These are phyloP conservation scores for Aquilaria sinensis DNA, from an alignment of 345 rosid species.

Conservation along the genomic window DNA sequence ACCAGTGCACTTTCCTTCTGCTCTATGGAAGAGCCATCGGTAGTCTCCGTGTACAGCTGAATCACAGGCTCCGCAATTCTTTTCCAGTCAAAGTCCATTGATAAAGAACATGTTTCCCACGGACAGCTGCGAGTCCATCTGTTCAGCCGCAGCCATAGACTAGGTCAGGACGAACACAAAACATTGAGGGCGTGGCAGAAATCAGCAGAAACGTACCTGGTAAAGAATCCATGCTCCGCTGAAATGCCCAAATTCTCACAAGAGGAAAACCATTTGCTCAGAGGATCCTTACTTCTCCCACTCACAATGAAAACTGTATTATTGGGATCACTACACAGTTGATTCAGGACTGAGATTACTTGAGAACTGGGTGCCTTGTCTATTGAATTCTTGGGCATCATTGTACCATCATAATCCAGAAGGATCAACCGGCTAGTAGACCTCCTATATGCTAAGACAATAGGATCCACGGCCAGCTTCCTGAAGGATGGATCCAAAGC, in stretches of 20 bases:
- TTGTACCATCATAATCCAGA: conserved; percentile 85
- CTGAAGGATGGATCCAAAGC: conserved; percentile 66
- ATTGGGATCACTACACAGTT: conserved; percentile 60
- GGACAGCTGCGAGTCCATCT: conserved; percentile 54
- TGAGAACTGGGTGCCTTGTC: conserved; percentile 49
- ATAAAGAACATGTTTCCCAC: conserved; percentile 48
- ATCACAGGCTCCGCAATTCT: conserved; percentile 69
- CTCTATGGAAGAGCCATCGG: conserved; percentile 82
- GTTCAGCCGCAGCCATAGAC: conserved; percentile 3
- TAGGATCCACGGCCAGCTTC: conserved; percentile 45
- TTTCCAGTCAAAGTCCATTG: conserved; percentile 53
- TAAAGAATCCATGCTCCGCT: conserved; percentile 82
- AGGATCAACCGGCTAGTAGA: conserved; percentile 57
- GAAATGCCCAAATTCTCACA: conserved; percentile 66
- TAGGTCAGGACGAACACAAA: neutral
- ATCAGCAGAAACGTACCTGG: conserved; percentile 35
- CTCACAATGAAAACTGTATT: conserved; percentile 74
- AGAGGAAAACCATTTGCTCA: conserved; percentile 65
- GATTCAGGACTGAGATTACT: conserved; percentile 51
- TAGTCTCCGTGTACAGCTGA: conserved; percentile 64
- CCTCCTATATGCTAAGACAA: conserved; percentile 45
- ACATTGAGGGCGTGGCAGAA: neutral
- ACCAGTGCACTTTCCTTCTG: conserved; percentile 77
- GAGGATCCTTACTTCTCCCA: conserved; percentile 71
- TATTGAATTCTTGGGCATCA: conserved; percentile 45